These are phyloP conservation scores for Microthyrium microscopicum DNA, from an alignment of 2,329 filamentous ascomycete genomes.

Conservation along the genomic window DNA sequence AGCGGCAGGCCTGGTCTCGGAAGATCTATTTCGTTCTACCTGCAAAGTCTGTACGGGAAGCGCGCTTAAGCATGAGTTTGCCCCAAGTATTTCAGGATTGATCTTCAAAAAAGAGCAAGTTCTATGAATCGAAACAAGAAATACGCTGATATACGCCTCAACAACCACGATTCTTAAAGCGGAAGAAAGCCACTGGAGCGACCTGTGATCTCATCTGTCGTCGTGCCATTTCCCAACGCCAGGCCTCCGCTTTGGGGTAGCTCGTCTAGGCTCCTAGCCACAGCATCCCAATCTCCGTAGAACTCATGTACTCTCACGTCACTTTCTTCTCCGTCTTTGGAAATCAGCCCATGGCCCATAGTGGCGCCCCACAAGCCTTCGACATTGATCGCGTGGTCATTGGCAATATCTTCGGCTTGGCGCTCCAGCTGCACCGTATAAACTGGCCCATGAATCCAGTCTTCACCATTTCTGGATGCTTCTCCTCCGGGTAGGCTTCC, in stretches of 20 bases:
- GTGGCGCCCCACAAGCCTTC: constrained; percentile 8
- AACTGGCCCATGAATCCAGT: no score
- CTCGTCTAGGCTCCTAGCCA: constrained; percentile 9
- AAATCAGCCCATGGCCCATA: constrained; percentile 6
- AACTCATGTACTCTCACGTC: constrained; percentile 8
- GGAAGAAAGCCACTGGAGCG: constrained; percentile 9
- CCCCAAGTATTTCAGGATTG: constrained; percentile 3
- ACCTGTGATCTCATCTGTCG: constrained; percentile 9
- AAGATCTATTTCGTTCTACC: constrained; percentile 6
- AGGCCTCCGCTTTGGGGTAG: constrained; percentile 8
- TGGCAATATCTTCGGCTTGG: no score
- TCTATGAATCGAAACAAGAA: constrained; percentile 5
- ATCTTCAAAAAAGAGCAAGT: constrained; percentile 5
- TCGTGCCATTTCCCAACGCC: constrained; percentile 8
- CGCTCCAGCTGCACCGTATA: no score
- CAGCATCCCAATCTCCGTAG: constrained; percentile 9
- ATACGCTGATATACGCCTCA: constrained; percentile 3
- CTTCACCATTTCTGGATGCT: no score
- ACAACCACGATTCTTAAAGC: constrained; percentile 4
- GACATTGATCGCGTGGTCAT: no score
- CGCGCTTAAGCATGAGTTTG: constrained; percentile 4
- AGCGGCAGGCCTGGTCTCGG: constrained; percentile 3
- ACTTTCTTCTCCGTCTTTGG: constrained; percentile 8
- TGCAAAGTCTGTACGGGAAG: constrained; percentile 6
- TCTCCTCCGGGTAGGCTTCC: no score